These are phyloP conservation scores for Cantharellus anzutake DNA, from an alignment of 768 basidiomycete genomes.

Conservation along the genomic window DNA sequence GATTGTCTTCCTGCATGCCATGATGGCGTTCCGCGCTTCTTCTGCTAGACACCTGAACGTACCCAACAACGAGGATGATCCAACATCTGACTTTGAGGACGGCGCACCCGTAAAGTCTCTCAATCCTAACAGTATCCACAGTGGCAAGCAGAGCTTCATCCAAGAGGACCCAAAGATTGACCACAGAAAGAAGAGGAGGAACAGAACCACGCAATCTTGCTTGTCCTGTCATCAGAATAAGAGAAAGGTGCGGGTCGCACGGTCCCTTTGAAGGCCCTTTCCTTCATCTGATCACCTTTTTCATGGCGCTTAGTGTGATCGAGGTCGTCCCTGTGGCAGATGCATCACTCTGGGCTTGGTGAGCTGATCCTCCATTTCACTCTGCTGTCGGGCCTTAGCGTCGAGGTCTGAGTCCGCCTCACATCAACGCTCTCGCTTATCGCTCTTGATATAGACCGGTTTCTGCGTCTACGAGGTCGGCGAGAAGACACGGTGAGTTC, in stretches of 20 bases:
- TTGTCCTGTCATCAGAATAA: slow-evolving; percentile 80
- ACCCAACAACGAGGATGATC: not conserved
- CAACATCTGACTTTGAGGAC: not conserved
- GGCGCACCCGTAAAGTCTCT: not conserved
- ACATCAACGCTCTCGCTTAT: slow-evolving; percentile 2
- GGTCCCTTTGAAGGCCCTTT: no score
- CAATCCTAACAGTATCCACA: not conserved
- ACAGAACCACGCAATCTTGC: slow-evolving; percentile 78
- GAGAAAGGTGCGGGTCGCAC: slow-evolving; percentile 42
- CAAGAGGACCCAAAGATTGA: slow-evolving; percentile 15
- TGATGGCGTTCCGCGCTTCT: not conserved
- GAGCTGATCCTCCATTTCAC: slow-evolving; percentile 8
- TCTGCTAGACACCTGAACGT: not conserved
- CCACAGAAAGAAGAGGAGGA: slow-evolving; percentile 60
- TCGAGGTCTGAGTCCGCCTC: not conserved
- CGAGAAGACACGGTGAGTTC: slow-evolving; percentile 20
- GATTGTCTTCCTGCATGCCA: not conserved
- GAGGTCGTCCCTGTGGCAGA: slow-evolving; percentile 77
- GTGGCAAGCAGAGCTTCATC: not conserved
- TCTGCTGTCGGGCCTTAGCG: not conserved
- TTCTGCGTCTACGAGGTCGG: slow-evolving; percentile 92
- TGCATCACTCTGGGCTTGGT: slow-evolving; percentile 83
- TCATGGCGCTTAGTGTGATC: slow-evolving; percentile 45
- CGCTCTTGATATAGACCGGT: slow-evolving; percentile 39
- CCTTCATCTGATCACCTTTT: slow-evolving; percentile 4